phyloP scores from a whole-genome alignment of 495 filamentous ascomycete genomes.

The Rhizodiscina lignyota region DNA sequence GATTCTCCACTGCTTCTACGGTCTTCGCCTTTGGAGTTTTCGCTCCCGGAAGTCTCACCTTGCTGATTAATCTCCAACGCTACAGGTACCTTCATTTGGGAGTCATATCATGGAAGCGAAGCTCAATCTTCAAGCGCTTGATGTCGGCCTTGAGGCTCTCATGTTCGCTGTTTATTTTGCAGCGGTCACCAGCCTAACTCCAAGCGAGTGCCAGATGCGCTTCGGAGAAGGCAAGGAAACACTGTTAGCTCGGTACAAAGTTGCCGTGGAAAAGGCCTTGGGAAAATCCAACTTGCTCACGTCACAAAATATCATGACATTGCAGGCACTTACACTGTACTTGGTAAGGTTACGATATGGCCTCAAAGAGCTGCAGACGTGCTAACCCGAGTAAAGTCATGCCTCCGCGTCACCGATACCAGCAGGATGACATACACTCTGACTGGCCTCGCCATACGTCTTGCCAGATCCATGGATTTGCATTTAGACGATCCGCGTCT shows the following conservation, averaged over 20 bases:
- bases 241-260: not conserved
- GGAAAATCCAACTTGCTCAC: not conserved
- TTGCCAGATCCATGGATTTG: constrained; percentile 1
- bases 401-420: not conserved
- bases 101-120: no score
- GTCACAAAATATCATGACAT: not conserved
- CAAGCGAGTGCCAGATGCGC: not conserved
- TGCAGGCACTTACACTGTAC: not conserved
- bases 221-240: not conserved
- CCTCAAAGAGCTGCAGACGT: no score
- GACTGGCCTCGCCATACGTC: not conserved
- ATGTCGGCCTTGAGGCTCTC: not conserved
- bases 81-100: no score
- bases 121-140: no score
- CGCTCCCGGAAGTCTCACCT: no score
- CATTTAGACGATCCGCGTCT: not conserved
- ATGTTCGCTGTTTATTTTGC: not conserved
- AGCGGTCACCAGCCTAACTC: not conserved
- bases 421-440: not conserved
- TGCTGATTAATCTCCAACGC: no score
- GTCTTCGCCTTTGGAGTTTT: no score
- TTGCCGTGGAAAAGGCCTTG: not conserved
- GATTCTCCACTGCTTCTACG: no score
- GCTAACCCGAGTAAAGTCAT: no score
- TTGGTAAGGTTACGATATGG: no score